phyloP scores from a whole-genome alignment of 306 rosid genomes.

The Arachis stenosperma region DNA sequence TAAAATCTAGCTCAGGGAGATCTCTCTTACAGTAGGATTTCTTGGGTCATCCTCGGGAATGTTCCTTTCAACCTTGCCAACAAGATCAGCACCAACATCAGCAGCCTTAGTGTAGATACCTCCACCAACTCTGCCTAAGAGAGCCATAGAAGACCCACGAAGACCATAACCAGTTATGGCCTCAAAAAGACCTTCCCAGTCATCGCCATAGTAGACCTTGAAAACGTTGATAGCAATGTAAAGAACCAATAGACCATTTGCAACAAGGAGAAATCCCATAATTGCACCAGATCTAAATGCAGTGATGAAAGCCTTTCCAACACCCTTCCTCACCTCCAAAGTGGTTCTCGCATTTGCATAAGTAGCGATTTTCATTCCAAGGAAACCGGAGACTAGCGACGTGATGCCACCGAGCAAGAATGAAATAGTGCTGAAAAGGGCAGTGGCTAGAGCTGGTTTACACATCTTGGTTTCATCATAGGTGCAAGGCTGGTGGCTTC shows the following conservation, averaged over 20 bases:
- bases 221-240: constrained; percentile 75
- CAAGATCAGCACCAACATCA: constrained; percentile 99
- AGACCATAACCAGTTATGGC: constrained; percentile 98
- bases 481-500: constrained; percentile 64
- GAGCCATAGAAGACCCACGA: constrained; percentile 99
- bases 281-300: constrained; percentile 98
- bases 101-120: constrained; percentile 99
- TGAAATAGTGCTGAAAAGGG: constrained; percentile 78
- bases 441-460: constrained; percentile 92
- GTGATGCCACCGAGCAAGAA: constrained; percentile 88
- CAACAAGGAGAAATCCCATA: constrained; percentile 95
- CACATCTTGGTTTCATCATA: constrained; percentile 68
- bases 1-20: neutral
- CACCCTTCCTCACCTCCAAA: constrained; percentile 90
- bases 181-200: constrained; percentile 96
- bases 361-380: constrained; percentile 96
- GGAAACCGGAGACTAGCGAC: constrained; percentile 87
- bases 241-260: constrained; percentile 91
- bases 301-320: constrained; percentile 87
- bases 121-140: constrained; percentile 97
- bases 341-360: constrained; percentile 97
- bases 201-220: constrained; percentile 91
- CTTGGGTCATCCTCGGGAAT: constrained; percentile 98
- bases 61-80: constrained; percentile 93
- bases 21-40: constrained; percentile 85